phyloP scores from a whole-genome alignment of 2,329 filamentous ascomycete genomes.

The Talaromyces funiculosus region DNA sequence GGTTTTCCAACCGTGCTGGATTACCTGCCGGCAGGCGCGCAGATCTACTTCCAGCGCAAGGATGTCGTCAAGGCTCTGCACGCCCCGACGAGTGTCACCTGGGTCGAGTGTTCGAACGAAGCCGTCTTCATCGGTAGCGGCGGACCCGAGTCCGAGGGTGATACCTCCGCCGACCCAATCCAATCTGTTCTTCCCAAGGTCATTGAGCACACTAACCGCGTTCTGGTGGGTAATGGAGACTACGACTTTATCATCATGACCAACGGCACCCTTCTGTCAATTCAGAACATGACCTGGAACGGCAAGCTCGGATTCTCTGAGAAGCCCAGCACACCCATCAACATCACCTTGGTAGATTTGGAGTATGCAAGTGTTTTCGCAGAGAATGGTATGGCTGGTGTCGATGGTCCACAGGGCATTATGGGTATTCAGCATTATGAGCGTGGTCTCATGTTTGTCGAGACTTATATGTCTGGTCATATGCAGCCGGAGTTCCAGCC shows the following conservation, averaged over 20 bases:
- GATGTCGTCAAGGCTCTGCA: conserved; percentile 67
- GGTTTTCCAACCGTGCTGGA: conserved; percentile 50
- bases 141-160: conserved; percentile 30
- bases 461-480: conserved; percentile 32
- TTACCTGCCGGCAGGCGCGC: conserved; percentile 59
- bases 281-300: conserved; percentile 79
- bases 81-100: conserved; percentile 37
- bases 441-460: conserved; percentile 66
- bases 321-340: conserved; percentile 41
- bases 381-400: conserved; percentile 57
- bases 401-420: conserved; percentile 59
- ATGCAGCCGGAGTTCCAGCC: conserved; percentile 60
- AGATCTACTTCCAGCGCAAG: conserved; percentile 64
- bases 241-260: conserved; percentile 63
- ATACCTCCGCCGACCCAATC: conserved; percentile 49
- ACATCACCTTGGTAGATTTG: conserved; percentile 42
- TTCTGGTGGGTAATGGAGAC: conserved; percentile 67
- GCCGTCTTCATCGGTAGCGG: conserved; percentile 40
- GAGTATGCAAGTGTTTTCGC: conserved; percentile 49
- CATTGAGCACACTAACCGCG: conserved; percentile 56
- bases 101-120: conserved; percentile 31
- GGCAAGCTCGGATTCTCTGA: conserved; percentile 64
- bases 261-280: conserved; percentile 64
- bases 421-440: conserved; percentile 68
- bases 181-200: conserved; percentile 42